Evolutionary conservation across 495 filamentous ascomycete genomes (phyloP), one percentile per base, ranked within the genome.

Genomic region (Penicillium turbatum): DNA sequence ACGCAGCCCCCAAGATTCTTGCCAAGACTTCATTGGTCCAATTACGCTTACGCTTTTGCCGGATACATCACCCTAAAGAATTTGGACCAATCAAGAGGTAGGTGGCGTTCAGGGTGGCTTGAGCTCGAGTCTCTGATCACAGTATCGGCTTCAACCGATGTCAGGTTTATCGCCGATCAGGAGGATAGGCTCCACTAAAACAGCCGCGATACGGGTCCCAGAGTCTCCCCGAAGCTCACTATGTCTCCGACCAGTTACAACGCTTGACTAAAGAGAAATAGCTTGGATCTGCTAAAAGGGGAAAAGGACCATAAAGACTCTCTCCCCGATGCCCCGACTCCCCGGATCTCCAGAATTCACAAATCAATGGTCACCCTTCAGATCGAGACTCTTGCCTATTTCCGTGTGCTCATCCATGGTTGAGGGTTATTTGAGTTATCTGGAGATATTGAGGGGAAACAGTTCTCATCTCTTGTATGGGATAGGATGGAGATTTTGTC

Each of bases 41-140:
- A 11, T 44, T 9, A 7, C 7, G 41, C 3, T 5, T 17, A n/a
- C 13, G n/a, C 7, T 9, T 16, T 29, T 2, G 12, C 48, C 56
- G 63, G 63, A 59, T 55, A 60, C 55, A 29, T 59, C 36, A 61
- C 39, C 55, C 50, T 24, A 6, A 35, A 36, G 1, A 8, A 36
- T 36, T 8, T 4, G 1, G 13, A 6, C 57, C 53, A 56, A 53
- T 56, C 41, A 30, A 2, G 10, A 35, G 1, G 0, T 2, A 43
- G 19, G 34, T 48, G 35, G 34, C 24, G 43, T 42, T 24, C 21
- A 24, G 21, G 21, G 12, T 34, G 34, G 41, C 3, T 29, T 52
- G 10, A 12, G 6, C 16, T 8, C 13, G 40, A n/a, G 5, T 34
- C 21, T 16, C 42, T 12, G 31, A 17, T 26, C 21, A 44, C 19